Base-by-base conservation (phyloP, 2,329 filamentous ascomycete species). In the Penicillium sp. region DNA sequence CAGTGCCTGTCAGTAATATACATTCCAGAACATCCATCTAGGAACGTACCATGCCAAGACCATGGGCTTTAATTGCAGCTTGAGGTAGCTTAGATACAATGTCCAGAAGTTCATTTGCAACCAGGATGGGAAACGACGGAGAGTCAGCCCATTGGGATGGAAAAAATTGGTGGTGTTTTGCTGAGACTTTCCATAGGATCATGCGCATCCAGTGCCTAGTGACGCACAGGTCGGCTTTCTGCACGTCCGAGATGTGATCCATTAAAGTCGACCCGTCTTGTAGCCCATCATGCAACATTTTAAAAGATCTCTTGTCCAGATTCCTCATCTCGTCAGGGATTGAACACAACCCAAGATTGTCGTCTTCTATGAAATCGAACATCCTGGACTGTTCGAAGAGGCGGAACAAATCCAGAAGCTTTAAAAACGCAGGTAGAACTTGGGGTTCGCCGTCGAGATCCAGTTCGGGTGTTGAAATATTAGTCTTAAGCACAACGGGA, bases 81-180 rank as follows among this genome's bases (percentile, higher is more conserved):
- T 21, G 36, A 21, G 36, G 36, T 21, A 39, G 36, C 9, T 39
- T 39, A 19, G 36, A 39, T 39, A 39, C 36, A 9, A 39, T 39
- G 36, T 39, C 36, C n/a, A 39, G 36, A 39, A 39, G 36, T 12
- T 39, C 36, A 6, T 39, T 19, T 21, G 36, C n/a, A 19, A 39
- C 36, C 9, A 21, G 8, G 10, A 39, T 21, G 36, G 36, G 36
- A 21, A 39, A 39, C n/a, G n/a, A 39, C 36, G 36, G 36, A 6
- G 36, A 39, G 36, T 39, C 36, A 39, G 36, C 15, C n/a, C 36
- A 10, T 2, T 19, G 5, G 12, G 36, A 19, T 19, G n/a, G 10
- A 39, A 39, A 39, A 0, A 12, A 61, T 12, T 72, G 78, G 0
- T 72, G 78, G 0, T 71, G 77, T 10, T 39, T 39, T 39, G n/a